phyloP scores from a whole-genome alignment of 2,329 filamentous ascomycete genomes.

The Cladosporium sp. region DNA sequence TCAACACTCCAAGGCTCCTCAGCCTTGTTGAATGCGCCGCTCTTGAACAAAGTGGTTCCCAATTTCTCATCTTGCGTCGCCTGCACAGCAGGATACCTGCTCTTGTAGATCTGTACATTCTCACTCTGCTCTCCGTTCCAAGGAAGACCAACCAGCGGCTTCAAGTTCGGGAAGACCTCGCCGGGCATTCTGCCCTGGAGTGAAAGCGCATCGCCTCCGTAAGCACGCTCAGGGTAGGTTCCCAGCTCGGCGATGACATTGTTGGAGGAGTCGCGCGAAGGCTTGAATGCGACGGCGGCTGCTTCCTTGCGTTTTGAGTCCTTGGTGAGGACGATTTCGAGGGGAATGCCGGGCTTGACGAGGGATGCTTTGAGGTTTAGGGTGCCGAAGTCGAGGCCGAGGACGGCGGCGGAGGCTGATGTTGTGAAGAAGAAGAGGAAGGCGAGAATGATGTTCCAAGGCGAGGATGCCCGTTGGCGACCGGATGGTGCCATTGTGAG shows the following conservation, averaged over 20 bases:
- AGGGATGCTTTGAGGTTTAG: slow-evolving; percentile 95
- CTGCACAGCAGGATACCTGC: slow-evolving; percentile 72
- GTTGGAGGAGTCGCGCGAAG: slow-evolving; percentile 56
- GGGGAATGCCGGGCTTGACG: slow-evolving; percentile 92
- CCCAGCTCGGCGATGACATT: slow-evolving; percentile 46
- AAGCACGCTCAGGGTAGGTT: slow-evolving; percentile 77
- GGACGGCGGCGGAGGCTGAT: slow-evolving; percentile 66
- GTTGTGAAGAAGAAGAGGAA: slow-evolving; percentile 11
- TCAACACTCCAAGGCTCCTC: slow-evolving; percentile 68
- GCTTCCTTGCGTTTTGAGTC: slow-evolving; percentile 95
- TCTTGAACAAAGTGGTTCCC: slow-evolving; percentile 76
- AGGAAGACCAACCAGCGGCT: slow-evolving; percentile 74
- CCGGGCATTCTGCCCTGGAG: slow-evolving; percentile 81
- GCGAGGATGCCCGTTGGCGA: slow-evolving; percentile 4
- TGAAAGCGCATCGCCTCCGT: slow-evolving; percentile 86
- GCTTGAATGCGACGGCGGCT: slow-evolving; percentile 90
- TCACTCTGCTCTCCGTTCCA: slow-evolving; percentile 46
- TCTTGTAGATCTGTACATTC: slow-evolving; percentile 64
- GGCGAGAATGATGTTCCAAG: slow-evolving; percentile 9
- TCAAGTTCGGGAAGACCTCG: slow-evolving; percentile 93
- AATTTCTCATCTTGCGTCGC: slow-evolving; percentile 56
- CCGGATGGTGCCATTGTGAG: slow-evolving; percentile 1
- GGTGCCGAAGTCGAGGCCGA: slow-evolving; percentile 91
- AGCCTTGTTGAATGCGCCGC: slow-evolving; percentile 65
- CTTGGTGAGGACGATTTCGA: slow-evolving; percentile 96